Percentiles rank a stretch among this genome's conserved stretches.
phyloP scores from a whole-genome alignment of 2,329 filamentous ascomycete genomes.

The Beauveria bassiana region DNA sequence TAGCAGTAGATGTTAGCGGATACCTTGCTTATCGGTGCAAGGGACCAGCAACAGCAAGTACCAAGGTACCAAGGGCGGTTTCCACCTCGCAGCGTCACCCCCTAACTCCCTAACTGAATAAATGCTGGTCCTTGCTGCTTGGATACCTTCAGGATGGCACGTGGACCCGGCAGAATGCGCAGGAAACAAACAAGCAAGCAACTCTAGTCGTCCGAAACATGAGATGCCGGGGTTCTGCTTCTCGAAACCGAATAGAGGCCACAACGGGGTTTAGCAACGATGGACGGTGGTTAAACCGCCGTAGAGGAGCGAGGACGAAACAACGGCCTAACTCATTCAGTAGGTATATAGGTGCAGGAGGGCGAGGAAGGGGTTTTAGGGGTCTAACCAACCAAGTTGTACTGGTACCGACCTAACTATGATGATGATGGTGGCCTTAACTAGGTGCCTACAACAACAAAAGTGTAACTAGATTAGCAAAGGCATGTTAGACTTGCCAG shows the following conservation, averaged over 20 bases:
- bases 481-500: background rate
- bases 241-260: conserved; percentile 2
- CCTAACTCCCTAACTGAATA: too few relatives aligned
- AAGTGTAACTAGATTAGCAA: background rate
- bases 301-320: background rate
- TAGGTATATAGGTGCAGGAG: background rate
- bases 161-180: background rate
- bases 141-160: background rate
- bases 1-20: too few relatives aligned
- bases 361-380: background rate
- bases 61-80: too few relatives aligned
- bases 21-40: too few relatives aligned
- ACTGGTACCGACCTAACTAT: too few relatives aligned
- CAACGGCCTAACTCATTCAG: background rate
- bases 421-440: background rate
- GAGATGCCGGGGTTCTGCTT: conserved; percentile 5
- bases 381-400: background rate
- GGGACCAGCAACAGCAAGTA: too few relatives aligned
- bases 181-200: conserved; percentile 6
- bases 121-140: background rate
- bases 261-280: background rate
- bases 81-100: too few relatives aligned
- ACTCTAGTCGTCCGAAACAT: conserved; percentile 9
- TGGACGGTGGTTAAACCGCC: background rate
- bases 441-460: background rate